Percentiles rank a stretch among this genome's conserved stretches.
phyloP scores from a whole-genome alignment of 371 early-diverging fungal species.

The Vairimorpha necatrix region DNA sequence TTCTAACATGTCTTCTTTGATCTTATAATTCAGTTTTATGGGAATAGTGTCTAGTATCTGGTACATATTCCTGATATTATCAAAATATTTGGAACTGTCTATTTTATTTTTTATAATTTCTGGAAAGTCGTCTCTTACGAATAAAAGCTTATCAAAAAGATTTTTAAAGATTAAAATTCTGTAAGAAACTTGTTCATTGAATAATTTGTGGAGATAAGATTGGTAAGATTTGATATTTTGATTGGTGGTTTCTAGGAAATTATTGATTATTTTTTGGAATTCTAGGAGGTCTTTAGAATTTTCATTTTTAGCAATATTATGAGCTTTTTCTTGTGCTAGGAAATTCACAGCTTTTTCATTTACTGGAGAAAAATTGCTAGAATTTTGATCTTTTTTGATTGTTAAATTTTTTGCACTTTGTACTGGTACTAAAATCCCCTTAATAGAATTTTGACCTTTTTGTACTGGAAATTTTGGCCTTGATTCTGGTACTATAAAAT shows the following conservation, averaged over 20 bases:
- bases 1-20: constrained; percentile 29
- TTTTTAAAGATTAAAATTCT: constrained; percentile 35
- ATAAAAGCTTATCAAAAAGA: constrained; percentile 51
- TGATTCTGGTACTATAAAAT: no score
- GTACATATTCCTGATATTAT: constrained; percentile 39
- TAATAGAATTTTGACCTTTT: no score
- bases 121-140: constrained; percentile 49
- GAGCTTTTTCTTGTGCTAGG: no score
- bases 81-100: constrained; percentile 30
- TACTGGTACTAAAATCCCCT: no score
- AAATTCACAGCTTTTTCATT: no score
- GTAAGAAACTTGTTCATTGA: constrained; percentile 5
- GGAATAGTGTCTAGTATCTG: constrained; percentile 23
- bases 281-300: constrained; percentile 3
- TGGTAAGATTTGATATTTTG: not conserved
- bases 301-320: no score
- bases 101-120: constrained; percentile 42
- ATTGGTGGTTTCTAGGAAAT: constrained; percentile 3
- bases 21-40: not conserved
- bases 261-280: constrained; percentile 16
- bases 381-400: no score
- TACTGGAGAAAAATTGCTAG: no score
- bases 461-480: no score
- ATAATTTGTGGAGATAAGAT: constrained; percentile 5
- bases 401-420: no score